Percentiles rank a stretch among this genome's conserved stretches.
Evolutionary conservation across 2,329 filamentous ascomycete species (phyloP).

Genomic region (Diaporthe ampelina): DNA sequence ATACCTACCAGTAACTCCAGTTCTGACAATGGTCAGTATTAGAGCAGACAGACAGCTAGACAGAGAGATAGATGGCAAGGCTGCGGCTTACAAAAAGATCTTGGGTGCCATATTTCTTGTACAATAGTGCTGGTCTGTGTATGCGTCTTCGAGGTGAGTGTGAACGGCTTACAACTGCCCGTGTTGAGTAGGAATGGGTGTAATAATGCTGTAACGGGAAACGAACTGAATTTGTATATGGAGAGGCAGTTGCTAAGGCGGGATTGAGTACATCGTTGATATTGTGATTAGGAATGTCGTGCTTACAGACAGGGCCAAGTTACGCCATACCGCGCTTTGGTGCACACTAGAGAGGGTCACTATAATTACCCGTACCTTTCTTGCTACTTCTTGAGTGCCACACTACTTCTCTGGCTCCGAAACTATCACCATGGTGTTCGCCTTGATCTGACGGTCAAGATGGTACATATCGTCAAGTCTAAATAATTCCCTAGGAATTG

Average conservation of each 20-base stretch:
- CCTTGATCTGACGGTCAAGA: too few relatives aligned
- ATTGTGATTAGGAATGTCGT: slow-evolving; percentile 17
- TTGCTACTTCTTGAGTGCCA: too few relatives aligned
- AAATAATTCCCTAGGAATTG: too few relatives aligned
- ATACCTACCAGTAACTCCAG: slow-evolving; percentile 62
- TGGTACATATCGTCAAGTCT: too few relatives aligned
- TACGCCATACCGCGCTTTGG: too few relatives aligned
- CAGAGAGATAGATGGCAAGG: not conserved
- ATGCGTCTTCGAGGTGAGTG: not conserved
- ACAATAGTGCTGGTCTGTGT: not conserved
- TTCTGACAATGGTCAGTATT: slow-evolving; percentile 48
- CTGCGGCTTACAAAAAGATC: slow-evolving; percentile 56
- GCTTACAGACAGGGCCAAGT: not conserved
- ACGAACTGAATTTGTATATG: not conserved
- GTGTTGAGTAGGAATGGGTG: not conserved
- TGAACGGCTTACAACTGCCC: not conserved
- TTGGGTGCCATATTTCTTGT: slow-evolving; percentile 54
- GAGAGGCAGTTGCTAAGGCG: not conserved
- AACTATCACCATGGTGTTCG: too few relatives aligned
- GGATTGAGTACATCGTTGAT: not conserved
- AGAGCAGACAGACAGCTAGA: not conserved
- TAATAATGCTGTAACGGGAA: not conserved
- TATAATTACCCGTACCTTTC: too few relatives aligned
- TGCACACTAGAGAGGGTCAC: too few relatives aligned
- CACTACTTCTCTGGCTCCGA: too few relatives aligned